Percentiles rank a stretch among this genome's conserved stretches.
These are phyloP conservation scores for Nicotiana undulata DNA, from an alignment of 257 asterid species.

Conservation along the genomic window DNA sequence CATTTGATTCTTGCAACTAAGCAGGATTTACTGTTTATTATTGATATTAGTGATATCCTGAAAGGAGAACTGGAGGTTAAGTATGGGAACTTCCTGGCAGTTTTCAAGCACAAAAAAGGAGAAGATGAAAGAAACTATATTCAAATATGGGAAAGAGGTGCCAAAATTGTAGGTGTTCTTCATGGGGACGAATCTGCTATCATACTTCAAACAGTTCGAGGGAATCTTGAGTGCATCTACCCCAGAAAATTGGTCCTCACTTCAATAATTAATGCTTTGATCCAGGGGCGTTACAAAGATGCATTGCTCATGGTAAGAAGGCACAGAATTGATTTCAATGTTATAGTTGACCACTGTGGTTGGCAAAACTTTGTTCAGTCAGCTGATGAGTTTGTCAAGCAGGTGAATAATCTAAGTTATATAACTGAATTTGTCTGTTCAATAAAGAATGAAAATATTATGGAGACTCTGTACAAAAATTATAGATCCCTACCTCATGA, in stretches of 20 bases:
- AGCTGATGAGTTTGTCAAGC: conserved; percentile 69
- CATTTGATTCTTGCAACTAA: conserved; percentile 75
- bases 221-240: conserved; percentile 90
- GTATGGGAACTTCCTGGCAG: conserved; percentile 67
- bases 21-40: conserved; percentile 75
- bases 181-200: conserved; percentile 97
- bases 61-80: conserved; percentile 51
- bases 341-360: conserved; percentile 78
- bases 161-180: conserved; percentile 66
- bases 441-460: conserved; percentile 62
- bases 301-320: conserved; percentile 81
- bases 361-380: conserved; percentile 68
- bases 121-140: conserved; percentile 48
- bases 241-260: conserved; percentile 87
- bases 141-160: conserved; percentile 84
- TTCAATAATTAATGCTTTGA: conserved; percentile 72
- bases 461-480: conserved; percentile 65
- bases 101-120: conserved; percentile 41
- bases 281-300: conserved; percentile 64
- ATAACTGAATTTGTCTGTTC: conserved; percentile 88
- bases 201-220: conserved; percentile 77
- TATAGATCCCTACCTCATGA: conserved; percentile 30
- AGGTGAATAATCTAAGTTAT: conserved; percentile 67
- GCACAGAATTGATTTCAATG: conserved; percentile 91
- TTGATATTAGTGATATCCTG: conserved; percentile 64